Percentiles rank a stretch among this genome's conserved stretches.
phyloP scores from a whole-genome alignment of 345 rosid species.

The Boechera retrofracta region DNA sequence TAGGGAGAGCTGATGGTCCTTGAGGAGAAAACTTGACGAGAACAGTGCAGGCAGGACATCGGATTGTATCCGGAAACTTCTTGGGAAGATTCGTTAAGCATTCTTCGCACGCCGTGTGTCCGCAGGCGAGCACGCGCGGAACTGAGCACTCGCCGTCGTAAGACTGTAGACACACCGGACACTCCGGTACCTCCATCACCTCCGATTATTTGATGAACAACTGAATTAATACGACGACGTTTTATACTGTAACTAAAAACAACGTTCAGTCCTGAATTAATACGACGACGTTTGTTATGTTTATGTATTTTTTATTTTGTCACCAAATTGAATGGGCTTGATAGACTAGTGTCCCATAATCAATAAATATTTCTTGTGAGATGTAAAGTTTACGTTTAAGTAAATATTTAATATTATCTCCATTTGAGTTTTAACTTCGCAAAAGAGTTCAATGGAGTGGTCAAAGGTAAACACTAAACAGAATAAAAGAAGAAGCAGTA shows the following conservation, averaged over 20 bases:
- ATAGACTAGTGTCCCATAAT: too few species aligned
- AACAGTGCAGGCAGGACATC: conserved; percentile 88
- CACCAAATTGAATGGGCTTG: too few species aligned
- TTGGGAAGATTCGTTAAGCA: conserved; percentile 72
- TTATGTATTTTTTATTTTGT: too few species aligned
- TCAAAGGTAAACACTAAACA: too few species aligned
- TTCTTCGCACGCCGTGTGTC: conserved; percentile 80
- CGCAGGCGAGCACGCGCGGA: conserved; percentile 86
- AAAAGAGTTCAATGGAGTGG: too few species aligned
- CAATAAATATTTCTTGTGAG: too few species aligned
- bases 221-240: neutral
- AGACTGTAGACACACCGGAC: conserved; percentile 81
- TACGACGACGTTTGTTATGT: too few species aligned
- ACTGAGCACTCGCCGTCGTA: conserved; percentile 64
- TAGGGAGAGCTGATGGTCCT: conserved; percentile 80
- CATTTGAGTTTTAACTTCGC: too few species aligned
- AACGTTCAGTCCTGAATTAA: neutral
- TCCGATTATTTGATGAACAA: neutral
- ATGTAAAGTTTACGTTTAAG: too few species aligned
- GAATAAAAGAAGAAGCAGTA: too few species aligned
- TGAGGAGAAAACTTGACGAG: conserved; percentile 78
- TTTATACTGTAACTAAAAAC: neutral
- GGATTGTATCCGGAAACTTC: conserved; percentile 64
- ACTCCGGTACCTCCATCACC: conserved; percentile 69
- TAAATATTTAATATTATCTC: too few species aligned